A percentile compares a stretch with the other conserved stretches of the same genome.
These are phyloP conservation scores for Penicillium parvum DNA, from an alignment of 495 filamentous ascomycete genomes.

Conservation along the genomic window DNA sequence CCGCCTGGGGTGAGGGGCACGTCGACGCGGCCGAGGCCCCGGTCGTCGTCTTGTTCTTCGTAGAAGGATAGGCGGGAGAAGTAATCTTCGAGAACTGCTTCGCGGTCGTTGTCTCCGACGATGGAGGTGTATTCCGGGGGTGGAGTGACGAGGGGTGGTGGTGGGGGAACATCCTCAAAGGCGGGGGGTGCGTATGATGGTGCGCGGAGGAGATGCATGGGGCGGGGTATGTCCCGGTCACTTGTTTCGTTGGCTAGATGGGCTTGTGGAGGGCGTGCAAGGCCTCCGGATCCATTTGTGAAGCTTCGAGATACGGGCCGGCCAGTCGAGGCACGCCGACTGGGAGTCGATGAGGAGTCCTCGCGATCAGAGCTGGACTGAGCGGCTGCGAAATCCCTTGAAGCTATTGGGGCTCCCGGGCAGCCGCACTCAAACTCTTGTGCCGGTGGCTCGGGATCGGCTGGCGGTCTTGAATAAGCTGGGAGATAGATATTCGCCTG, in stretches of 20 bases:
- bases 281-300: constrained; percentile 41
- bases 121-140: constrained; percentile 86
- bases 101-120: constrained; percentile 73
- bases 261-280: constrained; percentile 45
- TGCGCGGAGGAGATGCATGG: constrained; percentile 83
- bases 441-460: constrained; percentile 39
- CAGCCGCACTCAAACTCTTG: constrained; percentile 70
- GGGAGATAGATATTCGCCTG: constrained; percentile 87
- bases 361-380: constrained; percentile 30
- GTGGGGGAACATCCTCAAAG: constrained; percentile 84
- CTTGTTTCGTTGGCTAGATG: constrained; percentile 45
- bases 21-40: constrained; percentile 50
- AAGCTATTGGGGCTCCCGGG: constrained; percentile 54
- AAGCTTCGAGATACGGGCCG: constrained; percentile 38
- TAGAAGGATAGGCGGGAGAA: constrained; percentile 68
- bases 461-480: constrained; percentile 66
- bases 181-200: constrained; percentile 89
- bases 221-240: constrained; percentile 44
- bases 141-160: constrained; percentile 76
- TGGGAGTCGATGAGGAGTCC: constrained; percentile 16
- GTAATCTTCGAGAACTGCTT: constrained; percentile 79
- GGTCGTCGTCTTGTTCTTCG: constrained; percentile 53
- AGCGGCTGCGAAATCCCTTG: constrained; percentile 37
- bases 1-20: constrained; percentile 68
- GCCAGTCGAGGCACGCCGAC: constrained; percentile 15